Evolutionary conservation across 805 yeast species (phyloP).

Genomic region (Barnettozyma wickerhamii): DNA sequence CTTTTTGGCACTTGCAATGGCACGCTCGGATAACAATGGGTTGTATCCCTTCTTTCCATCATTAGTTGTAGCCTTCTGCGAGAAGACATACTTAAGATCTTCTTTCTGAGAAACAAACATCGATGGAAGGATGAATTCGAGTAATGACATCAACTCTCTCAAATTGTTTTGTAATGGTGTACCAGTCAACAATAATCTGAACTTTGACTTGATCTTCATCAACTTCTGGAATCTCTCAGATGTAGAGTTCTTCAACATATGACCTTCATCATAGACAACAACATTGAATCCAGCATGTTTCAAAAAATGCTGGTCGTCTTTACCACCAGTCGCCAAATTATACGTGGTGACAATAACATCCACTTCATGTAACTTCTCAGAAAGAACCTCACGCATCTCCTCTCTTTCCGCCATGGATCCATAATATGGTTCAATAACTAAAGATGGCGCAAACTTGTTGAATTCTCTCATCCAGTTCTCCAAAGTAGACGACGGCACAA

Average conservation of each 20-base stretch:
- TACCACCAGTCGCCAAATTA: conserved; percentile 82
- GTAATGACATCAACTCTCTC: conserved; percentile 81
- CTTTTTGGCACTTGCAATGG: conserved; percentile 87
- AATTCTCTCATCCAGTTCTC: conserved; percentile 98
- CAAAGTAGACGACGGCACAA: conserved; percentile 93
- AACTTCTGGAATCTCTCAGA: conserved; percentile 84
- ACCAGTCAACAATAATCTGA: conserved; percentile 87
- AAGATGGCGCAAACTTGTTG: conserved; percentile 75
- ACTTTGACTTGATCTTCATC: conserved; percentile 79
- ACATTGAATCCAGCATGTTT: conserved; percentile 74
- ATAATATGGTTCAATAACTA: conserved; percentile 88
- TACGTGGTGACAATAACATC: conserved; percentile 96
- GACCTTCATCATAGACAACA: conserved; percentile 96
- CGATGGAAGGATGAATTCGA: conserved; percentile 86
- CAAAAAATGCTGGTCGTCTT: conserved; percentile 76
- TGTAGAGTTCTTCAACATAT: conserved; percentile 85
- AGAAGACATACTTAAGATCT: conserved; percentile 76
- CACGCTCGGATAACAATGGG: conserved; percentile 84
- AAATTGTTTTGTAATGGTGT: conserved; percentile 95
- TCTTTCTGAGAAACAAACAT: conserved; percentile 78
- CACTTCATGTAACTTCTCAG: conserved; percentile 46
- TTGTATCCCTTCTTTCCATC: conserved; percentile 48
- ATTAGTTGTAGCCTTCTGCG: conserved; percentile 77
- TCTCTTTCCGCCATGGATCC: conserved; percentile 84
- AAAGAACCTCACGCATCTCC: conserved; percentile 69